Evolutionary conservation across 352 stramenopile genomes (phyloP).

Genomic region (Globisporangium paroecandrum): DNA sequence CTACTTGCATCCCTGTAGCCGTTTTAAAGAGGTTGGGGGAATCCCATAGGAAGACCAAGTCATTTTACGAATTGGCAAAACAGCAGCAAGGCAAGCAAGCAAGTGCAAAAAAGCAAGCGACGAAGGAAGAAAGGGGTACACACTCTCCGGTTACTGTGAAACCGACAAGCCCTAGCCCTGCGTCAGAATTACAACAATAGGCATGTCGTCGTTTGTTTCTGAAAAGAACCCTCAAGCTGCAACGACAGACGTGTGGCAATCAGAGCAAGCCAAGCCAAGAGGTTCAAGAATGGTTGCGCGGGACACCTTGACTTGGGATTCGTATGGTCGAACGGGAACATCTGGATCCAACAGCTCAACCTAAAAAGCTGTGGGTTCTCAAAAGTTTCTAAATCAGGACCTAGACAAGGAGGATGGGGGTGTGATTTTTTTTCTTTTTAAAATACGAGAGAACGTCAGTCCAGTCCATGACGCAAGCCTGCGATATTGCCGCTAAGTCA

Average conservation of each 20-base stretch:
- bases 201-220: constrained; percentile 4
- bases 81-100: too few relatives aligned
- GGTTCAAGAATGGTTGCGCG: background rate
- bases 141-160: constrained; percentile 2
- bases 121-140: constrained; percentile 7
- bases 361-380: background rate
- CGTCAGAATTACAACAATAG: background rate
- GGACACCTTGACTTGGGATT: background rate
- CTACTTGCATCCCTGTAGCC: too few relatives aligned
- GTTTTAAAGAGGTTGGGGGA: too few relatives aligned
- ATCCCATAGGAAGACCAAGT: too few relatives aligned
- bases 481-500: background rate
- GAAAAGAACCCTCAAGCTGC: constrained; percentile 3
- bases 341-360: constrained; percentile 1
- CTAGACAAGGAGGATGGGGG: background rate
- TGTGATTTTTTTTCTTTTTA: background rate
- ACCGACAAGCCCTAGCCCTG: background rate
- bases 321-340: constrained; percentile 9
- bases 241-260: background rate
- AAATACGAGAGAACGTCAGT: background rate
- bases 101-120: constrained; percentile 4
- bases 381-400: constrained; percentile 2
- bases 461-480: background rate
- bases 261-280: background rate
- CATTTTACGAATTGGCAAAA: background rate